Percentiles rank a stretch among this genome's conserved stretches.
phyloP scores from a whole-genome alignment of 1,284 basidiomycete species.

The Moesziomyces sp. region DNA sequence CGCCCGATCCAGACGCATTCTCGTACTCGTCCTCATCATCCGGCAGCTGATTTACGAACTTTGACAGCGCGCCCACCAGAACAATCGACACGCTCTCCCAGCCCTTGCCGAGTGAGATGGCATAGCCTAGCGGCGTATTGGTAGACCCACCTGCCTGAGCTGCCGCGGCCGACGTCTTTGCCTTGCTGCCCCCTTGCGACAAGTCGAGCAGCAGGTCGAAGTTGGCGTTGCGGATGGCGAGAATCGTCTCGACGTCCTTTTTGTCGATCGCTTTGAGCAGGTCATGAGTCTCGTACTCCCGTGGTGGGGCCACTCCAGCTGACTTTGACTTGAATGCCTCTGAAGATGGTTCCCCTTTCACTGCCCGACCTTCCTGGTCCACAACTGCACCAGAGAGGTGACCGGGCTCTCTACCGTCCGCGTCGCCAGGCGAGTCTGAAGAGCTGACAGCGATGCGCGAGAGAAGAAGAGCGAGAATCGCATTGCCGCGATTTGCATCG shows the following conservation, averaged over 20 bases:
- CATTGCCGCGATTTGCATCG: constrained; percentile 43
- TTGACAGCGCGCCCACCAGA: constrained; percentile 59
- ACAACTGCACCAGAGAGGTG: constrained; percentile 28
- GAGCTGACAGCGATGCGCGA: constrained; percentile 17
- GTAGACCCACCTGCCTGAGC: constrained; percentile 36
- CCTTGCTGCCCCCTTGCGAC: constrained; percentile 25
- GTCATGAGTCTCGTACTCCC: constrained; percentile 59
- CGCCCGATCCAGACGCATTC: constrained; percentile 1
- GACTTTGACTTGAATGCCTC: constrained; percentile 7
- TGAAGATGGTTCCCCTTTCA: neutral
- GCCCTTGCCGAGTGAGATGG: constrained; percentile 57
- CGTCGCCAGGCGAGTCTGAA: neutral
- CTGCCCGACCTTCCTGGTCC: constrained; percentile 3
- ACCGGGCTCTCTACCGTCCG: constrained; percentile 17
- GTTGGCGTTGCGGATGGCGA: constrained; percentile 59
- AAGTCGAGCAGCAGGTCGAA: constrained; percentile 64
- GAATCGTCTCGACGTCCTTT: constrained; percentile 61
- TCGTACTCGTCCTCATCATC: constrained; percentile 54
- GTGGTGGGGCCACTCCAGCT: constrained; percentile 5
- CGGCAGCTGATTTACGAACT: constrained; percentile 64
- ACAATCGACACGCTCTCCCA: constrained; percentile 59
- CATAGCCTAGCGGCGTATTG: constrained; percentile 57
- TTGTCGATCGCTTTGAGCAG: constrained; percentile 63
- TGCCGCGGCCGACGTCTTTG: constrained; percentile 26
- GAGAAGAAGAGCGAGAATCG: constrained; percentile 46